Evolutionary conservation across 1,284 basidiomycete genomes (phyloP), one percentile per base, ranked within the genome.

Genomic region (Boletus holoroseus): DNA sequence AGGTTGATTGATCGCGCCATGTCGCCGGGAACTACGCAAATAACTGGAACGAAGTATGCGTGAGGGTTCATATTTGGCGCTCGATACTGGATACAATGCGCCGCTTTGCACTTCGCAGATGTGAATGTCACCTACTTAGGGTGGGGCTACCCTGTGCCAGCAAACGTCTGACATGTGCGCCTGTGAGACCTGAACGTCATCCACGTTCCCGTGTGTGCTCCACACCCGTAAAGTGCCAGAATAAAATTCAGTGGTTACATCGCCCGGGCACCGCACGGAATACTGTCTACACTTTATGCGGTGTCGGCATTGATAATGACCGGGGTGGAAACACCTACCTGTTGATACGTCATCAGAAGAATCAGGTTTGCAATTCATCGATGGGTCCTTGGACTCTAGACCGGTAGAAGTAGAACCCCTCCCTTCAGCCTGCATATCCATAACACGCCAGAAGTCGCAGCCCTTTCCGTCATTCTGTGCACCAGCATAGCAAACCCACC

Each of bases 401-500:
- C 69, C 61, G 16, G 63, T 57, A 15, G 69, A 66, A 47, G 73
- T 68, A 9, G 80, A 75, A 1, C 85, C 82, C 59, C 91, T 72
- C 13, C 84, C 83, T 67, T 94, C 92, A 5, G 71, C 75, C 47
- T 74, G 66, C 71, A 88, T 81, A 67, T 94, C 84, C 76, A 95
- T 76, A 16, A 88, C 72, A 60, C 80, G 82, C 81, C 91, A 94
- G 56, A 83, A 83, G 24, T 80, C 78, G 61, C 93, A 96, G 0
- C 85, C 87, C 67, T 92, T 91, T 20, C 90, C 83, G 16, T 90
- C 83, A 51, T 91, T 91, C 68, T 88, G 83, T 15, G 83, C 83
- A 0, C 85, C 85, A 8, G 82, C 85, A 62, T 89, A 88, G 61
- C 92, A 94, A 42, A 81, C 76, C 91, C 93, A 94, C 81, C 91